Conservation (phyloP, 2,329 filamentous ascomycete species). For the Penicillium psychrosexuale region DNA sequence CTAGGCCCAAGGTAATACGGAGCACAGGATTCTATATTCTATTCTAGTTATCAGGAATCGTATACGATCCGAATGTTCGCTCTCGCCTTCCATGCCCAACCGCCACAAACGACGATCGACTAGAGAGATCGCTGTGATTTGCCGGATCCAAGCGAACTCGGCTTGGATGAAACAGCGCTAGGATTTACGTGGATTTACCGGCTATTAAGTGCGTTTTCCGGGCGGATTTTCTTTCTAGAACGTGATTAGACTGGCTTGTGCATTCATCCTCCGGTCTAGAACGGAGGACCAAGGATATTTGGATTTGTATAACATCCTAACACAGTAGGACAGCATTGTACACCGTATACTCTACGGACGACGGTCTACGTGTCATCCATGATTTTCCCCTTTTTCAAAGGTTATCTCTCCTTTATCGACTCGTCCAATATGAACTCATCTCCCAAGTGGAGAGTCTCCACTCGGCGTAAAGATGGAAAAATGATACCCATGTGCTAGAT, state of each 20-base stretch:
- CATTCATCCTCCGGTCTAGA: neutral
- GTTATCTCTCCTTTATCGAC: neutral
- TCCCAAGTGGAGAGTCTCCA: neutral
- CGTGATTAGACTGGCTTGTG: too few relatives aligned
- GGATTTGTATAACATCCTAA: too few relatives aligned
- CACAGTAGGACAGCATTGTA: neutral
- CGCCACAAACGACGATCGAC: slow-evolving; percentile 15
- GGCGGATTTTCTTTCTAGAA: too few relatives aligned
- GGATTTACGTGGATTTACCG: neutral
- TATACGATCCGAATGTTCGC: neutral
- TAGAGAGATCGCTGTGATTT: slow-evolving; percentile 1
- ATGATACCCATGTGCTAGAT: neutral
- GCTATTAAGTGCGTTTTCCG: neutral
- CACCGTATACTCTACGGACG: neutral
- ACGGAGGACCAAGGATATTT: too few relatives aligned
- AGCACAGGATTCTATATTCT: neutral
- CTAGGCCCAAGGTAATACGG: neutral
- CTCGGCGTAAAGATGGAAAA: neutral
- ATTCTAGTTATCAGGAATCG: neutral
- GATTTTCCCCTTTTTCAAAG: neutral
- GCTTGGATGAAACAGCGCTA: neutral
- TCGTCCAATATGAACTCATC: neutral
- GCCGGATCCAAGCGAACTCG: neutral
- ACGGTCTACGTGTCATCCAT: neutral
- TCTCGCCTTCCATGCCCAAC: neutral